These are phyloP conservation scores for Urochloa ruziziensis DNA, from an alignment of 176 grass and related monocot genomes.

Conservation along the genomic window DNA sequence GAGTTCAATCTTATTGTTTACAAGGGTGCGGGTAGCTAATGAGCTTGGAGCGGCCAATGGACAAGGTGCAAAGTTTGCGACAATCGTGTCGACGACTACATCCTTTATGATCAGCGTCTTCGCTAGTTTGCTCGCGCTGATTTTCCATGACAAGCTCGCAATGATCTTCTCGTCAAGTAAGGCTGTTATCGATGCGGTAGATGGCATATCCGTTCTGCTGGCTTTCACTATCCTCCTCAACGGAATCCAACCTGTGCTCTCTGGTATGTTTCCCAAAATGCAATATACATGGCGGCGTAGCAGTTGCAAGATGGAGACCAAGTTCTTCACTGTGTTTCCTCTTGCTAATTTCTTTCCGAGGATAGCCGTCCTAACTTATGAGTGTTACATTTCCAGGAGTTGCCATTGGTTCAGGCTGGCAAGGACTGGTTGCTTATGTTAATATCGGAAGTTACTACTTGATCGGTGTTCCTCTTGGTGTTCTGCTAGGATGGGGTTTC, in stretches of 20 bases:
- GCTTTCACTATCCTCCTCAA: constrained; percentile 43
- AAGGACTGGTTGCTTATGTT: constrained; percentile 39
- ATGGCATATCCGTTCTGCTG: constrained; percentile 30
- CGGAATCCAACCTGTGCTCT: constrained; percentile 49
- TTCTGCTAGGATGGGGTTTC: constrained; percentile 42
- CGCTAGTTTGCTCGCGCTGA: constrained; percentile 11
- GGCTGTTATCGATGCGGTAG: constrained; percentile 17
- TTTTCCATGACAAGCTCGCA: constrained; percentile 18
- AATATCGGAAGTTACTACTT: constrained; percentile 41
- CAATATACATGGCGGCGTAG: neutral
- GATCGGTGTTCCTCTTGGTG: constrained; percentile 43
- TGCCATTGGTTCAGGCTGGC: constrained; percentile 54
- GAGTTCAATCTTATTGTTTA: neutral
- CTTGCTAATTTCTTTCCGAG: neutral
- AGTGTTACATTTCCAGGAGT: constrained; percentile 39
- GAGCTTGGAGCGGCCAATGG: constrained; percentile 45
- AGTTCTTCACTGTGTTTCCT: neutral
- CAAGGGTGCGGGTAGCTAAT: constrained; percentile 42
- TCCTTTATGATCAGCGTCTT: constrained; percentile 37
- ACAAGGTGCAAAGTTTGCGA: constrained; percentile 34
- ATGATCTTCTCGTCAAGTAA: constrained; percentile 28
- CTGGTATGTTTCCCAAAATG: neutral
- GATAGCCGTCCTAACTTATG: neutral
- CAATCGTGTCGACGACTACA: constrained; percentile 12
- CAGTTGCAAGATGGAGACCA: neutral